Evolutionary conservation across 73 alveolate species (phyloP), one percentile per base, ranked within the genome.

Genomic region (Breviolum minutum): DNA sequence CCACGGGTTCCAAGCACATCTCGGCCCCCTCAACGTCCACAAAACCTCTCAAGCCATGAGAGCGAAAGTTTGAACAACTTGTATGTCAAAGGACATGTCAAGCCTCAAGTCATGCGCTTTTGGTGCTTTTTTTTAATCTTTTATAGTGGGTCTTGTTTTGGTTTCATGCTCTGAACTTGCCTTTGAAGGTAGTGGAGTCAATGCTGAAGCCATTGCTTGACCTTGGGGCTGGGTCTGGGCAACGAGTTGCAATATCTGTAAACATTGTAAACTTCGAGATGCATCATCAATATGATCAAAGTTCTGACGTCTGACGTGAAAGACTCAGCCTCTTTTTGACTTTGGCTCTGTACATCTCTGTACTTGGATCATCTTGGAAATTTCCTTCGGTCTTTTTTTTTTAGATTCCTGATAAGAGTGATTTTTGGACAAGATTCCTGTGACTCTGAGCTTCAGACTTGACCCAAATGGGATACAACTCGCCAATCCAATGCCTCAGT

Each of bases 101-200:
- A 5, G 48, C 40, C 30, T 20, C 48, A 60, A 54, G 63, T 80
- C 16, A 61, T 7, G 73, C 69, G 91, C 19, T 12, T 40, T 48
- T 22, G 70, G 73, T 9, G 69, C 61, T 7, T n/a, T 64, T 62
- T 20, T 61, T 20, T 9, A 9, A 63, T 5, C 62, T 13, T 61
- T 22, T n/a, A 3, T 19, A 27, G 30, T n/a, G 16, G 66, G 80
- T 69, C 27, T 17, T 24, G 27, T 24, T 69, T 20, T 24, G 26
- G 26, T 69, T 69, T 69, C 26, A 24, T 20, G 26, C 1, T 17
- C 19, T 69, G 80, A 20, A 24, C 19, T 26, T 24, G 97, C 97
- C 97, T 90, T 73, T 70, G 97, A 90, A 90, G 83, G 97, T 90
- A 8, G 97, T 90, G 61, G 97, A 90, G 63, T 30, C 32, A 26